Evolutionary conservation across 345 rosid genomes (phyloP).

Genomic region (Xanthoceras sorbifolium): DNA sequence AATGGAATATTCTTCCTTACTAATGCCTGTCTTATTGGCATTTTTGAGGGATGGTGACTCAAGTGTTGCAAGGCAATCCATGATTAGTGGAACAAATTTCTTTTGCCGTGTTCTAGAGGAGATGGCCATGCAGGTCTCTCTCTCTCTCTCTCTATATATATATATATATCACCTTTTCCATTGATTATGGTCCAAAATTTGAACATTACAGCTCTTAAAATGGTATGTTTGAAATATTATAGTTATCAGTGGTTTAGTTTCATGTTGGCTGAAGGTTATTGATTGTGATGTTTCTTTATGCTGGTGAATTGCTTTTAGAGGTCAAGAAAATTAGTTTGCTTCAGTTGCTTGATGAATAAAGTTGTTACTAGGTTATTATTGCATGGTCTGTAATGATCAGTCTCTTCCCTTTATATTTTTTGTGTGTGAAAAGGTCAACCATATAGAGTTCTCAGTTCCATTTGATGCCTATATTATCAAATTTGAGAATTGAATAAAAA

Average conservation of each 20-base stretch:
- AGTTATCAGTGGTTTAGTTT: neutral
- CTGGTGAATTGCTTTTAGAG: neutral
- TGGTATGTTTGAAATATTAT: neutral
- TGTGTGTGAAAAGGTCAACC: neutral
- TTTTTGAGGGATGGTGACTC: conserved; percentile 64
- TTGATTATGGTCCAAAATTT: neutral
- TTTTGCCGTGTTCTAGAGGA: conserved; percentile 69
- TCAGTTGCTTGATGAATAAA: neutral
- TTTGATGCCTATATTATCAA: neutral
- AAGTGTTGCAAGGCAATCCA: conserved; percentile 59
- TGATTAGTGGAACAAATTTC: conserved; percentile 63
- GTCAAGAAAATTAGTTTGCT: neutral
- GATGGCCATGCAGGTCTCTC: conserved; percentile 75
- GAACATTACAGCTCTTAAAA: neutral
- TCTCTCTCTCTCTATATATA: neutral
- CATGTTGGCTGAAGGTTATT: neutral
- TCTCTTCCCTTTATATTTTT: neutral
- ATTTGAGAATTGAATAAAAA: neutral
- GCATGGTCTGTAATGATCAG: neutral
- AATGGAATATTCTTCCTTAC: conserved; percentile 55
- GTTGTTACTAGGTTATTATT: neutral
- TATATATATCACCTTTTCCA: neutral
- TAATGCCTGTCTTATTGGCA: conserved; percentile 60
- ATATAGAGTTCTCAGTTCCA: neutral
- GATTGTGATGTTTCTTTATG: neutral